Conservation (phyloP, 2,329 filamentous ascomycete genomes). For the Colletotrichum gigasporum region DNA sequence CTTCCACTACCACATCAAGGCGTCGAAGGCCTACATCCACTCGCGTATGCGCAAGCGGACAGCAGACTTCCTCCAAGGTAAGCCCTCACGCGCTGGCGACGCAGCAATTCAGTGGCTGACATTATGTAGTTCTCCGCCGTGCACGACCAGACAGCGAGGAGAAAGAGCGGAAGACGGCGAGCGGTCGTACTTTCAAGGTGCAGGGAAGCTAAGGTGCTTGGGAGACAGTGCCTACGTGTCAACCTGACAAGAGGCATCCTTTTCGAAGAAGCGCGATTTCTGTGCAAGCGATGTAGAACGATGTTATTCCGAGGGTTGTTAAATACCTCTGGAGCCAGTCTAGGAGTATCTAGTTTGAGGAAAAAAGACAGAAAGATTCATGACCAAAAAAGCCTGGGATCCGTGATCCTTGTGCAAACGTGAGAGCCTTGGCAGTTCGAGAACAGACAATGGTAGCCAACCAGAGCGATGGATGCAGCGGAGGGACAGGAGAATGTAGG, state of each 20-base stretch:
- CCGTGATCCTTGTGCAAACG: neutral
- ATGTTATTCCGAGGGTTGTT: neutral
- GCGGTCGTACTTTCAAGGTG: constrained; percentile 87
- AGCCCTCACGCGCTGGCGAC: constrained; percentile 36
- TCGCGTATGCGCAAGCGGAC: constrained; percentile 97
- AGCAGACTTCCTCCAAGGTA: constrained; percentile 97
- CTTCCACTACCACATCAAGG: constrained; percentile 99
- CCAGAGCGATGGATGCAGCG: neutral
- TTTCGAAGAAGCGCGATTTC: neutral
- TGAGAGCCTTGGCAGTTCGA: constrained; percentile 7
- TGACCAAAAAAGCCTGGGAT: constrained; percentile 2
- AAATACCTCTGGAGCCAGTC: neutral
- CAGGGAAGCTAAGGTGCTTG: constrained; percentile 41
- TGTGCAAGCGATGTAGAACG: constrained; percentile 6
- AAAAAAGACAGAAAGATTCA: constrained; percentile 17
- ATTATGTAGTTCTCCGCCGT: constrained; percentile 82
- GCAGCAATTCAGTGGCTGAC: neutral
- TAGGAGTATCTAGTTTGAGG: neutral
- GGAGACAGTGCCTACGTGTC: neutral
- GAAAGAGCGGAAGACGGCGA: constrained; percentile 97
- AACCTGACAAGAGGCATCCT: neutral
- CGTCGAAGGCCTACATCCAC: constrained; percentile 99
- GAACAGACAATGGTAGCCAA: neutral
- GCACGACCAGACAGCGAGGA: constrained; percentile 96
- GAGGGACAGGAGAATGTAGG: neutral